These are phyloP conservation scores for Candida labiduridarum DNA, from an alignment of 1,139 yeast genomes.

Conservation along the genomic window DNA sequence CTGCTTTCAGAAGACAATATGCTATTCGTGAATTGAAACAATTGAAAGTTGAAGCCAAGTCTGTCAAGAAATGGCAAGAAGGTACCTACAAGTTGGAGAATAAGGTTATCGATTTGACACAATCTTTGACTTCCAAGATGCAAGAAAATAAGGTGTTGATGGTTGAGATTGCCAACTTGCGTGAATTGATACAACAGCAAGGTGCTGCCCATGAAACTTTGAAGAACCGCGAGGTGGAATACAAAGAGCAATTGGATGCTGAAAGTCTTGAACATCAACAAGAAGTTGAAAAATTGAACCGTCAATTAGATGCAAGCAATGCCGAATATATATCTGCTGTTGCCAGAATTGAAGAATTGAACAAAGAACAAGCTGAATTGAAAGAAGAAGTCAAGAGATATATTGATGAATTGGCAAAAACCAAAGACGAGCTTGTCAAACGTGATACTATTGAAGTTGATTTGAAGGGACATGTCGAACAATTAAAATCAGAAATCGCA, in stretches of 20 bases:
- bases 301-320: conserved; percentile 59
- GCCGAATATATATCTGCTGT: conserved; percentile 64
- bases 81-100: conserved; percentile 92
- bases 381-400: conserved; percentile 65
- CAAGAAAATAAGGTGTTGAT: conserved; percentile 78
- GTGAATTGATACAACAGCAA: conserved; percentile 58
- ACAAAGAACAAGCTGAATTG: conserved; percentile 64
- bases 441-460: conserved; percentile 70
- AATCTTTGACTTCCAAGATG: conserved; percentile 72
- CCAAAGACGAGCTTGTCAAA: conserved; percentile 63
- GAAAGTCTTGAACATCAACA: conserved; percentile 51
- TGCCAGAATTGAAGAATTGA: conserved; percentile 61
- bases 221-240: conserved; percentile 58
- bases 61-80: conserved; percentile 86
- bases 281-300: conserved; percentile 55
- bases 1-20: conserved; percentile 71
- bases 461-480: conserved; percentile 67
- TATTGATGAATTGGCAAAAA: conserved; percentile 62
- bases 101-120: conserved; percentile 93
- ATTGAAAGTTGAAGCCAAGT: conserved; percentile 82
- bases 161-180: conserved; percentile 59
- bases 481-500: conserved; percentile 67
- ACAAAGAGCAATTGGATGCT: conserved; percentile 47
- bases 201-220: conserved; percentile 58
- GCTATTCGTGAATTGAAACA: conserved; percentile 68